phyloP scores from a whole-genome alignment of 495 filamentous ascomycete genomes.

The Penicillium pulvis region DNA sequence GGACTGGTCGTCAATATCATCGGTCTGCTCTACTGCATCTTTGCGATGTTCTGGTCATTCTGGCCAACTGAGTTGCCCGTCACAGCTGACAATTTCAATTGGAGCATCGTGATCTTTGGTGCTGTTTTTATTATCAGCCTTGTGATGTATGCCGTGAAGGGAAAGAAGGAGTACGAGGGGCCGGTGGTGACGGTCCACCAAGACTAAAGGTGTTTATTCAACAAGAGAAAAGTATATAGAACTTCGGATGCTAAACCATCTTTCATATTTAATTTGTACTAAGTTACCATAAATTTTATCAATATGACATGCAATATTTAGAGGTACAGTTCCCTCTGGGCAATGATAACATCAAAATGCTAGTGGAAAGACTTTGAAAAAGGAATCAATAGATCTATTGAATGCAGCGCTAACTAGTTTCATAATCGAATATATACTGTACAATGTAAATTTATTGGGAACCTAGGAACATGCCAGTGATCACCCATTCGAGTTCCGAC shows the following conservation, averaged over 20 bases:
- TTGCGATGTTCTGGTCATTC: conserved; percentile 47
- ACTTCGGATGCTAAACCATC: no score
- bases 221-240: no score
- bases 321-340: no score
- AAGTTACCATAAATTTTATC: no score
- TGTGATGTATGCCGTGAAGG: conserved; percentile 35
- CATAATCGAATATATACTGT: not conserved
- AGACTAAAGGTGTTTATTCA: not conserved
- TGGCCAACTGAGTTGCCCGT: conserved; percentile 43
- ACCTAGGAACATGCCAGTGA: not conserved
- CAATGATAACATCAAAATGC: no score
- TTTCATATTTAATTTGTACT: no score
- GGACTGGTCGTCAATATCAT: conserved; percentile 39
- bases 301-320: no score
- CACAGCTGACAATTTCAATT: conserved; percentile 53
- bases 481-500: conserved; percentile 3
- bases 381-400: not conserved
- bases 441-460: not conserved
- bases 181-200: conserved; percentile 27
- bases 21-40: conserved; percentile 35
- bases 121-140: conserved; percentile 38
- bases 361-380: no score
- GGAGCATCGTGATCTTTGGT: conserved; percentile 44
- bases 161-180: conserved; percentile 28
- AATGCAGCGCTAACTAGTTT: not conserved